Evolutionary conservation across 345 rosid genomes (phyloP).

Genomic region (Mallotus nudiflorus): DNA sequence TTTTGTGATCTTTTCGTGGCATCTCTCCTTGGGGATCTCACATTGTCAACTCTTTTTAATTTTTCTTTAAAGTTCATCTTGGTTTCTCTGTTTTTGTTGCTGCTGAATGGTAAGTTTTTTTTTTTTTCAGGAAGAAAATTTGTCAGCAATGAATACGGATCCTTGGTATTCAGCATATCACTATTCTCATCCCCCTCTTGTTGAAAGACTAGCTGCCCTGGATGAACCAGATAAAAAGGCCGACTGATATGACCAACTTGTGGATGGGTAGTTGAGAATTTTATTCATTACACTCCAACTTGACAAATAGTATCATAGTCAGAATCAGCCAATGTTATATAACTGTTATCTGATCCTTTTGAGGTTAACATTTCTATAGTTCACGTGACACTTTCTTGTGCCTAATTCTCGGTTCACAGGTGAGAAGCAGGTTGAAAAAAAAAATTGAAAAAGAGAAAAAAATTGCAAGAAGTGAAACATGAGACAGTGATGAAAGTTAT

Average conservation of each 20-base stretch:
- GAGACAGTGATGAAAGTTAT: not conserved
- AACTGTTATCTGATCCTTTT: slow-evolving; percentile 17
- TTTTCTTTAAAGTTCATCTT: no score
- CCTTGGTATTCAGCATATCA: slow-evolving; percentile 98
- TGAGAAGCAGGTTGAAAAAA: not conserved
- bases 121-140: slow-evolving; percentile 82
- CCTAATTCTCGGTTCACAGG: not conserved
- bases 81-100: no score
- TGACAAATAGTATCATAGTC: not conserved
- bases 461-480: no score
- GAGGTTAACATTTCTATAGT: not conserved
- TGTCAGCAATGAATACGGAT: slow-evolving; percentile 95
- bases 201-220: slow-evolving; percentile 83
- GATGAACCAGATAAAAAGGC: slow-evolving; percentile 72
- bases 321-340: slow-evolving; percentile 6
- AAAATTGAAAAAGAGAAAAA: not conserved
- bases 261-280: slow-evolving; percentile 10
- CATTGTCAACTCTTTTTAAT: no score
- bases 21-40: not conserved
- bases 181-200: slow-evolving; percentile 96
- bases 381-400: slow-evolving; percentile 5
- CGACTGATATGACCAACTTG: slow-evolving; percentile 41
- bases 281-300: slow-evolving; percentile 15
- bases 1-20: not conserved
- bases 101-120: slow-evolving; percentile 21